Percentiles rank a stretch among this genome's conserved stretches.
Evolutionary conservation across 2,329 filamentous ascomycete species (phyloP).

Genomic region (Fusarium globosum): DNA sequence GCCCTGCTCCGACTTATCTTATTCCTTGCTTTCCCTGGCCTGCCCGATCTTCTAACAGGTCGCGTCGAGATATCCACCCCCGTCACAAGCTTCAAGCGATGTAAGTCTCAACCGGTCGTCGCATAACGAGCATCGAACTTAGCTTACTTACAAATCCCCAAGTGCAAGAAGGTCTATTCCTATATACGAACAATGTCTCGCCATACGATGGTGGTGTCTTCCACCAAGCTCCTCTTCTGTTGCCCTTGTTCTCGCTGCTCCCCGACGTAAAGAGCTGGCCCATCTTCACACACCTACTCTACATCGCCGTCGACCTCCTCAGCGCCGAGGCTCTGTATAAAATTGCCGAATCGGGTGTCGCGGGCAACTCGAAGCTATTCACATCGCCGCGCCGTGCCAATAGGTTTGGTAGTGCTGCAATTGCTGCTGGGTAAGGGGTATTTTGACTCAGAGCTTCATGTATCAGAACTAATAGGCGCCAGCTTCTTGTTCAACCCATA

Average conservation of each 20-base stretch:
- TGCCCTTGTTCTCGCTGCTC: constrained; percentile 90
- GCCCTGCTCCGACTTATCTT: constrained; percentile 82
- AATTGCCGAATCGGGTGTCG: constrained; percentile 85
- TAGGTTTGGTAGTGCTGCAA: constrained; percentile 77
- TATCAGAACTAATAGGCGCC: constrained; percentile 22
- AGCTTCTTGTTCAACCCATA: constrained; percentile 97
- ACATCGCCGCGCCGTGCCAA: constrained; percentile 81
- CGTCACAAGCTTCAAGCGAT: constrained; percentile 96
- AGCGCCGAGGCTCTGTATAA: constrained; percentile 81
- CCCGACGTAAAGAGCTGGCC: constrained; percentile 75
- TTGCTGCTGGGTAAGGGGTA: constrained; percentile 78
- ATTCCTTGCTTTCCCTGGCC: constrained; percentile 81
- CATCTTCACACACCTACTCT: constrained; percentile 82
- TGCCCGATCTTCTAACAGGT: constrained; percentile 86
- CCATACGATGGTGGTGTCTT: constrained; percentile 94
- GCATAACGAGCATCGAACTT: background rate
- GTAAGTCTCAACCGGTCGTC: constrained; percentile 62
- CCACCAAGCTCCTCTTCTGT: constrained; percentile 85
- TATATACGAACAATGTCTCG: constrained; percentile 95
- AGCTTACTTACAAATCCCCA: constrained; percentile 13
- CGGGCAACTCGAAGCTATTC: constrained; percentile 78
- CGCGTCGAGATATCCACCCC: constrained; percentile 97
- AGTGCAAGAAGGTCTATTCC: constrained; percentile 88
- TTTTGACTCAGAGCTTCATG: background rate
- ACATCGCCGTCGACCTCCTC: constrained; percentile 82